phyloP scores from a whole-genome alignment of 2,329 filamentous ascomycete genomes.

The Sporothrix euskadiensis region DNA sequence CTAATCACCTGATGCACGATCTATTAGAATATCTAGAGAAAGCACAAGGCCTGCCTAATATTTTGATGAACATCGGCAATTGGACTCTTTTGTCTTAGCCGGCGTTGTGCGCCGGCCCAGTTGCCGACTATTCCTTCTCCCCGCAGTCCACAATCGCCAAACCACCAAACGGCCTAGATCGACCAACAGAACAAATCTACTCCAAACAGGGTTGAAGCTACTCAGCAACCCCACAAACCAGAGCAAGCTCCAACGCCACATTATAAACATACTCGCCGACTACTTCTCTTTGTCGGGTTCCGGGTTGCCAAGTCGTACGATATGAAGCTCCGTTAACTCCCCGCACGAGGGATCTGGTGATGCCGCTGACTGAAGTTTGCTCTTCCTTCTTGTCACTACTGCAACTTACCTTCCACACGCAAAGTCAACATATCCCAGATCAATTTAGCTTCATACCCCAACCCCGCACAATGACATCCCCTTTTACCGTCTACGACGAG shows the following conservation, averaged over 20 bases:
- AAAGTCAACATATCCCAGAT: not conserved
- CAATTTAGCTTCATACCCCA: not conserved
- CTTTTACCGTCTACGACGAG: conserved; percentile 23
- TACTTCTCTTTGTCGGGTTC: not conserved
- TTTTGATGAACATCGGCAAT: not conserved
- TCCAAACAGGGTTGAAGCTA: not conserved
- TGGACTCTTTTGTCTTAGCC: not conserved
- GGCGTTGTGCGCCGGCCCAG: not conserved
- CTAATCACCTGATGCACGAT: not conserved
- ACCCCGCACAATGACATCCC: not conserved
- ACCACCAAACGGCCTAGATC: not conserved
- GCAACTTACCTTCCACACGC: not conserved
- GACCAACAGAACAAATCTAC: not conserved
- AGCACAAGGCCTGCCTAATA: not conserved
- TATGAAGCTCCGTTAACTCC: not conserved
- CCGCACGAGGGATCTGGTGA: not conserved
- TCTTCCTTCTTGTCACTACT: not conserved
- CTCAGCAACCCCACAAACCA: not conserved
- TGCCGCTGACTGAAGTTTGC: not conserved
- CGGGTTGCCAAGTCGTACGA: not conserved
- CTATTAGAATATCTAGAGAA: not conserved
- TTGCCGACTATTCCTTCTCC: not conserved
- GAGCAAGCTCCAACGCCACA: not conserved
- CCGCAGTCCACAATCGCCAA: not conserved
- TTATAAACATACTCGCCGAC: not conserved